Evolutionary conservation across 2,329 filamentous ascomycete genomes (phyloP).

Genomic region (Periconia sp.): DNA sequence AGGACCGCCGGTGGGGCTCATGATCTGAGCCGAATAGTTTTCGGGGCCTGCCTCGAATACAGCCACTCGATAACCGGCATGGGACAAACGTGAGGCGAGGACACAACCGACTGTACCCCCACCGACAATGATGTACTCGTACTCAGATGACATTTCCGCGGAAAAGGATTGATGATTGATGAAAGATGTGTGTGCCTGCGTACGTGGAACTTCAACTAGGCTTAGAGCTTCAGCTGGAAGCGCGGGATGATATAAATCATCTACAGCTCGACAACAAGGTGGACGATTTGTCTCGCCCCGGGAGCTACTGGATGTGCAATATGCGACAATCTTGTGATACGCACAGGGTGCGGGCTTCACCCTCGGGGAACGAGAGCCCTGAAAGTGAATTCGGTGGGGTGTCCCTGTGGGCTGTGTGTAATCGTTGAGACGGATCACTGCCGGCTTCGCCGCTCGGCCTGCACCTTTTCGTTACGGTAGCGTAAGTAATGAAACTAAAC

Average conservation of each 20-base stretch:
- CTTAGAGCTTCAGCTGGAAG: neutral
- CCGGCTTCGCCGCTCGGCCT: neutral
- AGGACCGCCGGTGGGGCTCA: constrained; percentile 1
- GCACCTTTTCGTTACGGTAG: neutral
- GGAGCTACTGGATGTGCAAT: neutral
- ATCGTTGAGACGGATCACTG: neutral
- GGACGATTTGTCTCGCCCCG: neutral
- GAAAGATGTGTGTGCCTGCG: neutral
- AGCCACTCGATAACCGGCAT: neutral
- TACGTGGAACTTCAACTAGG: neutral
- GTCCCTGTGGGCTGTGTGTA: neutral
- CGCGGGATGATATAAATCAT: neutral
- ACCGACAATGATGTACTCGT: constrained; percentile 7
- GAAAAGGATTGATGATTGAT: neutral
- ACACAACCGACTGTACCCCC: constrained; percentile 3
- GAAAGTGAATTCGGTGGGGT: no score
- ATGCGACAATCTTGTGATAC: neutral
- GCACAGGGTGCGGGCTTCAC: neutral
- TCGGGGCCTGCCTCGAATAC: constrained; percentile 5
- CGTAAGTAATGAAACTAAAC: neutral
- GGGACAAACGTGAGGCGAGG: constrained; percentile 4
- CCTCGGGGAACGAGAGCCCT: neutral
- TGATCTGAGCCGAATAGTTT: neutral
- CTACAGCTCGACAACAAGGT: neutral
- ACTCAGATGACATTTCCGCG: neutral